Evolutionary conservation across 139 green algal species (phyloP).

Genomic region (Chlamydomonas urium): DNA sequence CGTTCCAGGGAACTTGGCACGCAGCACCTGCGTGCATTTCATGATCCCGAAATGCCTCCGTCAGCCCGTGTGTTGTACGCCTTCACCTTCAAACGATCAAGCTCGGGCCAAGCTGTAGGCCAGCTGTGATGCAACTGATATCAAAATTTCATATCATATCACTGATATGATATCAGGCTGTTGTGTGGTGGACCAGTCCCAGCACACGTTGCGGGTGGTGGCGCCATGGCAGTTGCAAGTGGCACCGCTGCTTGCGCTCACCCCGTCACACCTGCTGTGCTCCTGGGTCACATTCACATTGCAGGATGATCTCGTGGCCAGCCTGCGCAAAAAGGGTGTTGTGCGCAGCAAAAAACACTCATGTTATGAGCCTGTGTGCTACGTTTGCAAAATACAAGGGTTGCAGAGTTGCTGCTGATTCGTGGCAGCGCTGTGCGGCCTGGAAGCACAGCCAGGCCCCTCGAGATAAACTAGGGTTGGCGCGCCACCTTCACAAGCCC

Average conservation of each 20-base stretch:
- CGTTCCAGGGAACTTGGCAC: conserved; percentile 47
- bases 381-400: neutral
- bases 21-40: conserved; percentile 45
- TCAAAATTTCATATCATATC: neutral
- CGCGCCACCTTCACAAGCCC: neutral
- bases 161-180: conserved; percentile 1
- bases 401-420: neutral
- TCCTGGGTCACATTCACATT: conserved; percentile 76
- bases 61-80: neutral
- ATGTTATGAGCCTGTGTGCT: neutral
- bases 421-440: neutral
- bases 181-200: no score
- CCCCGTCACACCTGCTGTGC: conserved; percentile 63
- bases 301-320: conserved; percentile 77
- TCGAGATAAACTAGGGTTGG: neutral
- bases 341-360: neutral
- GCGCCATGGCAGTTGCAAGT: neutral
- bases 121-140: neutral
- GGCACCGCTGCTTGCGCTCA: neutral
- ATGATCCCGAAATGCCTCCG: neutral
- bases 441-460: neutral
- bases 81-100: neutral
- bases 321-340: conserved; percentile 41
- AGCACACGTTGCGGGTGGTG: neutral
- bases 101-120: neutral